Conservation (phyloP, 345 rosid genomes). For the Ceriops decandra region DNA sequence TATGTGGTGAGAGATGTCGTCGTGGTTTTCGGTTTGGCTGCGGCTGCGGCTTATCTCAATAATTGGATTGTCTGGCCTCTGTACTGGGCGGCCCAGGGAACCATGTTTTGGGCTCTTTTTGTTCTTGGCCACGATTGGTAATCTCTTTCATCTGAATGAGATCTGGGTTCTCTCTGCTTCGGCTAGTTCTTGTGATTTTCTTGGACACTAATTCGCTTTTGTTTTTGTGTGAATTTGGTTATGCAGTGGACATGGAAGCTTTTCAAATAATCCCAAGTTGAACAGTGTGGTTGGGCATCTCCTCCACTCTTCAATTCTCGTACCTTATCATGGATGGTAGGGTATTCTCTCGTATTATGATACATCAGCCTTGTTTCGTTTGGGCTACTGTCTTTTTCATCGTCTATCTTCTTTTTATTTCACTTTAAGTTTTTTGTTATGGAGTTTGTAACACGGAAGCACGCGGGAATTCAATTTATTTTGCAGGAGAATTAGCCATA, state of each 20-base stretch:
- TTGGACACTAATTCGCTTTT: not conserved
- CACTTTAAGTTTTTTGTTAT: not conserved
- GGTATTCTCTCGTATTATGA: conserved; percentile 7
- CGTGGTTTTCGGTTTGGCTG: conserved; percentile 67
- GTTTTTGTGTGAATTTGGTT: conserved; percentile 3
- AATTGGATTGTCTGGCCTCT: conserved; percentile 85
- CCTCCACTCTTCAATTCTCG: conserved; percentile 83
- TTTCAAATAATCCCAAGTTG: conserved; percentile 59
- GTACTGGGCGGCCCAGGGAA: conserved; percentile 86
- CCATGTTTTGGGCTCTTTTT: conserved; percentile 94
- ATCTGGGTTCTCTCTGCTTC: not conserved
- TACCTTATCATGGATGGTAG: conserved; percentile 93
- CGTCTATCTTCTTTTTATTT: not conserved
- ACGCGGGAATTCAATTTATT: not conserved
- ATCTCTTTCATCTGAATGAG: not conserved
- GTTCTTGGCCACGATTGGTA: conserved; percentile 97
- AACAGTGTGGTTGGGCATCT: conserved; percentile 81
- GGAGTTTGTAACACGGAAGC: not conserved
- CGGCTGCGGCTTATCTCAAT: conserved; percentile 64
- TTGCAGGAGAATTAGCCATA: conserved; percentile 87
- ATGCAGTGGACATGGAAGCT: conserved; percentile 88
- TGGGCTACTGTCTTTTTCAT: no score
- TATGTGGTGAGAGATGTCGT: conserved; percentile 73
- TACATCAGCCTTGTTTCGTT: not conserved
- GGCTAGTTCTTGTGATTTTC: not conserved